A percentile compares a stretch with the other conserved stretches of the same genome.
Conservation (phyloP, 768 basidiomycete species). For the Lentinula raphanica region DNA sequence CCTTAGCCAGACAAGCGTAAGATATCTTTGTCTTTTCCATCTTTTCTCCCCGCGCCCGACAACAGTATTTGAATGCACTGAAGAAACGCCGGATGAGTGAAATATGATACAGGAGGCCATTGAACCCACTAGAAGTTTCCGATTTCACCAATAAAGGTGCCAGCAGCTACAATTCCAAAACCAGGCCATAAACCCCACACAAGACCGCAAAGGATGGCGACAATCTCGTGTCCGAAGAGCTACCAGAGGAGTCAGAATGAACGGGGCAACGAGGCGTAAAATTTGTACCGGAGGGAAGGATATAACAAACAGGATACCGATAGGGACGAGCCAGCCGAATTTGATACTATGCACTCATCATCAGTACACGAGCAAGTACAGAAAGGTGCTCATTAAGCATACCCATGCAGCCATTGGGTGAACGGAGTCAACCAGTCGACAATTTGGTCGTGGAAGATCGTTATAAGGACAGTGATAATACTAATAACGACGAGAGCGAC, state of each 20-base stretch:
- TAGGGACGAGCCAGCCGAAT: conserved; percentile 73
- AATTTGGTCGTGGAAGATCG: conserved; percentile 66
- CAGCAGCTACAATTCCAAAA: conserved; percentile 80
- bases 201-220: conserved; percentile 82
- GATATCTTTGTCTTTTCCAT: conserved; percentile 52
- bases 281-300: conserved; percentile 74
- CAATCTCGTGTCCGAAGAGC: conserved; percentile 90
- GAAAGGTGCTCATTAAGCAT: conserved; percentile 10
- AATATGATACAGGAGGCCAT: background rate
- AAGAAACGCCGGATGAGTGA: background rate
- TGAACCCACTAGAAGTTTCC: conserved; percentile 80
- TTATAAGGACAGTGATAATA: conserved; percentile 46
- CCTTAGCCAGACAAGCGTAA: conserved; percentile 57
- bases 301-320: conserved; percentile 75
- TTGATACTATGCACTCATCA: conserved; percentile 31
- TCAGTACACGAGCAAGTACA: background rate
- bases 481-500: conserved; percentile 42
- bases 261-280: background rate
- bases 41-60: conserved; percentile 69
- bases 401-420: conserved; percentile 62
- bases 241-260: conserved; percentile 18
- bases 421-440: conserved; percentile 63
- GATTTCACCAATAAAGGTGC: conserved; percentile 81
- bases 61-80: conserved; percentile 82
- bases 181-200: conserved; percentile 89